phyloP scores from a whole-genome alignment of 2,329 filamentous ascomycete species.

The Uncinocarpus reesii region DNA sequence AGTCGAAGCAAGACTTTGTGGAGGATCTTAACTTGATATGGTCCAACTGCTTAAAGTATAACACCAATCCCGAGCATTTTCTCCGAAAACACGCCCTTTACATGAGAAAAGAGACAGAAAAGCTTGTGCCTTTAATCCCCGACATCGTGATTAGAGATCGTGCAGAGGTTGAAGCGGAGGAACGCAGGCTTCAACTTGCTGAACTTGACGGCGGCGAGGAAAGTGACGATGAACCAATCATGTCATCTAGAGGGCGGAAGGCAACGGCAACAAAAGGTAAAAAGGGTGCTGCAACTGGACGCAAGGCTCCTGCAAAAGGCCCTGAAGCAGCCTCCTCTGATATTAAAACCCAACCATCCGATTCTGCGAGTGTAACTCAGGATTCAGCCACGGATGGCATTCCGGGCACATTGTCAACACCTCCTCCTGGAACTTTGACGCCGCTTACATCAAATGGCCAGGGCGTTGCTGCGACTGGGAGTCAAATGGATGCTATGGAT shows the following conservation, averaged over 20 bases:
- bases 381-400: conserved; percentile 64
- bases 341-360: conserved; percentile 39
- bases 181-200: conserved; percentile 68
- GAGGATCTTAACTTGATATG: conserved; percentile 89
- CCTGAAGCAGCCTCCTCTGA: conserved; percentile 67
- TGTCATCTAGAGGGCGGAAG: conserved; percentile 89
- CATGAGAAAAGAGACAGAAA: conserved; percentile 96
- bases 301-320: conserved; percentile 58
- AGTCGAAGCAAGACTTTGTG: conserved; percentile 89
- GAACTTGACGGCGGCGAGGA: conserved; percentile 79
- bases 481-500: conserved; percentile 77
- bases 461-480: conserved; percentile 48
- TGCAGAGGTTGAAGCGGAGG: conserved; percentile 83
- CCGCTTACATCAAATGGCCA: conserved; percentile 62
- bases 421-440: conserved; percentile 66
- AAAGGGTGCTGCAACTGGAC: conserved; percentile 48
- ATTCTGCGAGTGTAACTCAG: conserved; percentile 53
- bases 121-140: conserved; percentile 86
- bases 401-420: conserved; percentile 74
- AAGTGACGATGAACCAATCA: conserved; percentile 94
- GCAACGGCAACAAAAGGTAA: conserved; percentile 69
- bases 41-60: conserved; percentile 94
- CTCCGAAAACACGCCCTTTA: conserved; percentile 85
- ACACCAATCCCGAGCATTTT: conserved; percentile 77
- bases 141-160: conserved; percentile 83